phyloP scores from a whole-genome alignment of 202 grass and related monocot species.

The Zoysia matrella region DNA sequence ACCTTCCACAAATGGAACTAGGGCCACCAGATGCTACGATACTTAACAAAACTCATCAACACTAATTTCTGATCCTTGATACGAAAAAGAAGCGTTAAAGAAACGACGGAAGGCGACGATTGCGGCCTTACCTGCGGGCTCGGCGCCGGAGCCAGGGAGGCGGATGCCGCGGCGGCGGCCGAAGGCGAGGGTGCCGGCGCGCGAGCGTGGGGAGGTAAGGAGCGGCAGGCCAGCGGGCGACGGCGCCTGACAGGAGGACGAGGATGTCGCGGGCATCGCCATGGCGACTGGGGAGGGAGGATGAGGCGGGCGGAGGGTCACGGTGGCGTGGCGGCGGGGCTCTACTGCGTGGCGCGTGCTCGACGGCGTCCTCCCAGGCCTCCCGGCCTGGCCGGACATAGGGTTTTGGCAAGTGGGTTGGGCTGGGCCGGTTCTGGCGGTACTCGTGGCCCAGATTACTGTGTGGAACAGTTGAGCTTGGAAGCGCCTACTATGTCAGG shows the following conservation, averaged over 20 bases:
- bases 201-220: conserved; percentile 17
- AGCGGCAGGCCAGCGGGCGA: conserved; percentile 27
- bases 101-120: neutral
- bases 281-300: conserved; percentile 4
- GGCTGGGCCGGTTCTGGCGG: neutral
- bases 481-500: neutral
- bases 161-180: conserved; percentile 1
- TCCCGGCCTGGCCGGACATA: neutral
- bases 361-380: neutral
- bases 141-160: neutral
- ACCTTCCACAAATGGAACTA: neutral
- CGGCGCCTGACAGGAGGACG: conserved; percentile 29
- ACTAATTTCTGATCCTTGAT: neutral
- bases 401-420: conserved; percentile 14
- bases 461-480: neutral
- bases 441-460: neutral
- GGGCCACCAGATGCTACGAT: neutral
- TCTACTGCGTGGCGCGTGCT: conserved; percentile 6
- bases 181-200: conserved; percentile 11
- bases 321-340: neutral
- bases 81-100: neutral
- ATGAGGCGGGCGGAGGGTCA: neutral
- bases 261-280: conserved; percentile 39
- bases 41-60: neutral
- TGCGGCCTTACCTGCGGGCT: neutral